Evolutionary conservation across 768 basidiomycete species (phyloP).

Genomic region (Suillus weaverae): DNA sequence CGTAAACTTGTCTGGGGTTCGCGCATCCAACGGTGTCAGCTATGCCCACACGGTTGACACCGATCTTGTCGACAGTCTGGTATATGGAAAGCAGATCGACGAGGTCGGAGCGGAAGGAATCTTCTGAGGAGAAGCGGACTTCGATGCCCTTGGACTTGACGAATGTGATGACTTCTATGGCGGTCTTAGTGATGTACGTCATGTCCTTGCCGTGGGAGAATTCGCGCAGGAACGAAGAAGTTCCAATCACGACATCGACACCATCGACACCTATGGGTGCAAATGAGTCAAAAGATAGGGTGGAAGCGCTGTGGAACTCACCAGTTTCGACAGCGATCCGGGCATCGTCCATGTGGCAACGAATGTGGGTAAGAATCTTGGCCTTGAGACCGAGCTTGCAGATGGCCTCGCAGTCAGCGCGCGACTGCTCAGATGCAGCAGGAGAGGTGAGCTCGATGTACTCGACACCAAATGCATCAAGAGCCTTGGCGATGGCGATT

Average conservation of each 20-base stretch:
- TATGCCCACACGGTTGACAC: slow-evolving; percentile 97
- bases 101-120: slow-evolving; percentile 99
- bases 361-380: slow-evolving; percentile 98
- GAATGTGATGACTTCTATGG: slow-evolving; percentile 97
- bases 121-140: slow-evolving; percentile 99
- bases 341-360: slow-evolving; percentile 99
- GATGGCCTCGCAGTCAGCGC: slow-evolving; percentile 93
- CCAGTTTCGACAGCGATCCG: slow-evolving; percentile 98
- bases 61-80: slow-evolving; percentile 99
- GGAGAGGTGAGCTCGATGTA: slow-evolving; percentile 99
- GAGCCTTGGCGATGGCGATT: slow-evolving; percentile 97
- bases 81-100: slow-evolving; percentile 98
- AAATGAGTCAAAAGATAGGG: background rate
- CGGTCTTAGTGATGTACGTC: slow-evolving; percentile 98
- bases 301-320: slow-evolving; percentile 30
- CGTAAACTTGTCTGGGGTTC: slow-evolving; percentile 98
- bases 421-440: slow-evolving; percentile 94
- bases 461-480: slow-evolving; percentile 98
- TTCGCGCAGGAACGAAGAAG: slow-evolving; percentile 97
- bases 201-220: slow-evolving; percentile 99
- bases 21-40: slow-evolving; percentile 99
- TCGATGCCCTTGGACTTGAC: slow-evolving; percentile 99
- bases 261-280: slow-evolving; percentile 82
- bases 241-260: slow-evolving; percentile 98
- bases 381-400: slow-evolving; percentile 97